These are phyloP conservation scores for Seiridium unicorne DNA, from an alignment of 2,329 filamentous ascomycete genomes.

Conservation along the genomic window DNA sequence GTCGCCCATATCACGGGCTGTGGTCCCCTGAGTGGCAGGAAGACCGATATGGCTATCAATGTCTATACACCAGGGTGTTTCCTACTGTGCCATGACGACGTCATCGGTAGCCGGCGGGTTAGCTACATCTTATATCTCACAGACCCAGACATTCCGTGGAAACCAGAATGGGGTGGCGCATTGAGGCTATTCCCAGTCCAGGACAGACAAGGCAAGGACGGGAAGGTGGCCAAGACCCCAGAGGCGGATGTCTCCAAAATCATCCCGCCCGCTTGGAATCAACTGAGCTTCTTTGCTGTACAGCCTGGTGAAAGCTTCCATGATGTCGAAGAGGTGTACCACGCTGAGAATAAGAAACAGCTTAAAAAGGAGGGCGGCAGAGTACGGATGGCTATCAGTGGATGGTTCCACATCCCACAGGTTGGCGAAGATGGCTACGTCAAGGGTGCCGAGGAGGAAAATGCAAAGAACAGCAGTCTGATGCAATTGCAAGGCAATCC, in stretches of 20 bases:
- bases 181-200: slow-evolving; percentile 79
- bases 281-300: slow-evolving; percentile 96
- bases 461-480: slow-evolving; percentile 85
- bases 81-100: slow-evolving; percentile 94
- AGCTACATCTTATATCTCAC: slow-evolving; percentile 97
- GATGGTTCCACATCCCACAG: slow-evolving; percentile 98
- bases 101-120: slow-evolving; percentile 92
- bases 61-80: slow-evolving; percentile 96
- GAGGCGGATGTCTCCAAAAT: slow-evolving; percentile 74
- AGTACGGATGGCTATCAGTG: slow-evolving; percentile 95
- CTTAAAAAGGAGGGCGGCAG: slow-evolving; percentile 69
- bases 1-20: slow-evolving; percentile 82
- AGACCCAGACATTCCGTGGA: slow-evolving; percentile 88
- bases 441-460: slow-evolving; percentile 78
- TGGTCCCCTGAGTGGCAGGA: slow-evolving; percentile 83
- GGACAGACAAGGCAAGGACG: slow-evolving; percentile 63
- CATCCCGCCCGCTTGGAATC: slow-evolving; percentile 95
- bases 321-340: slow-evolving; percentile 97
- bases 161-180: slow-evolving; percentile 88
- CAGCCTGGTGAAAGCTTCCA: slow-evolving; percentile 99
- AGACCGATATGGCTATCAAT: slow-evolving; percentile 99
- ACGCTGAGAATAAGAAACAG: slow-evolving; percentile 57
- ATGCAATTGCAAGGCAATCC: slow-evolving; percentile 91
- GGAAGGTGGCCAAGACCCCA: slow-evolving; percentile 76
- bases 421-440: slow-evolving; percentile 90